phyloP scores from a whole-genome alignment of 352 stramenopile genomes.

The Phytopythium sindhum region DNA sequence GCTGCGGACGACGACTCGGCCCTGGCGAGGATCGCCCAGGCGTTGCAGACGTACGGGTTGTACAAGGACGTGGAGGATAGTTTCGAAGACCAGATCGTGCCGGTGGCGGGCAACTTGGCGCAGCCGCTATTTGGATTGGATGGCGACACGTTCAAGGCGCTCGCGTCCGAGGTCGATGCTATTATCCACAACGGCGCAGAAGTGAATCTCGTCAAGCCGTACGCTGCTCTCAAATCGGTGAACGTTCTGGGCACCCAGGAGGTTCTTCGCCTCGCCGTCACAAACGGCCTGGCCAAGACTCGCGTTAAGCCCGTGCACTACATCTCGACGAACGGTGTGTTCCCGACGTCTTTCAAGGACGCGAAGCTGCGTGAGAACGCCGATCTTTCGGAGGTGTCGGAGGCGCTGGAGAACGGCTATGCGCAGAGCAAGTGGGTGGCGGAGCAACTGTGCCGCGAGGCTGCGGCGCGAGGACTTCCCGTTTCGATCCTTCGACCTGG shows the following conservation, averaged over 20 bases:
- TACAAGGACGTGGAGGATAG: slow-evolving; percentile 45
- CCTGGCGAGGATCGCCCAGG: slow-evolving; percentile 50
- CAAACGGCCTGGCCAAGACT: slow-evolving; percentile 70
- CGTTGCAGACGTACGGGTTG: slow-evolving; percentile 55
- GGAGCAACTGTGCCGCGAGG: slow-evolving; percentile 84
- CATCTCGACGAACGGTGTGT: slow-evolving; percentile 91
- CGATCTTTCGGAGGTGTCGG: slow-evolving; percentile 49
- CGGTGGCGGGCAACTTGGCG: slow-evolving; percentile 72
- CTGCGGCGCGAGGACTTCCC: slow-evolving; percentile 71
- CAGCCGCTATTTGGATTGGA: slow-evolving; percentile 80
- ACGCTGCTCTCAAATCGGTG: slow-evolving; percentile 77
- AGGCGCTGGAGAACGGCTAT: slow-evolving; percentile 79
- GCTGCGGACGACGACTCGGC: slow-evolving; percentile 41
- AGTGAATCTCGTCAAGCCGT: slow-evolving; percentile 91
- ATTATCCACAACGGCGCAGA: slow-evolving; percentile 92
- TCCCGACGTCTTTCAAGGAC: slow-evolving; percentile 44
- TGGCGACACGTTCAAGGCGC: slow-evolving; percentile 80
- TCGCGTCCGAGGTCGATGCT: slow-evolving; percentile 85
- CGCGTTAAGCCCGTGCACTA: slow-evolving; percentile 87
- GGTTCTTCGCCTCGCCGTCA: slow-evolving; percentile 82
- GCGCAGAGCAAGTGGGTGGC: slow-evolving; percentile 91
- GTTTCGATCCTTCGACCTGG: slow-evolving; percentile 86
- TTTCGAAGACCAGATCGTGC: slow-evolving; percentile 67
- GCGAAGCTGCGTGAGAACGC: slow-evolving; percentile 45
- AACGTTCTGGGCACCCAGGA: slow-evolving; percentile 91